Conservation (phyloP, 164 flowering plant species). For the Taxillus chinensis region DNA sequence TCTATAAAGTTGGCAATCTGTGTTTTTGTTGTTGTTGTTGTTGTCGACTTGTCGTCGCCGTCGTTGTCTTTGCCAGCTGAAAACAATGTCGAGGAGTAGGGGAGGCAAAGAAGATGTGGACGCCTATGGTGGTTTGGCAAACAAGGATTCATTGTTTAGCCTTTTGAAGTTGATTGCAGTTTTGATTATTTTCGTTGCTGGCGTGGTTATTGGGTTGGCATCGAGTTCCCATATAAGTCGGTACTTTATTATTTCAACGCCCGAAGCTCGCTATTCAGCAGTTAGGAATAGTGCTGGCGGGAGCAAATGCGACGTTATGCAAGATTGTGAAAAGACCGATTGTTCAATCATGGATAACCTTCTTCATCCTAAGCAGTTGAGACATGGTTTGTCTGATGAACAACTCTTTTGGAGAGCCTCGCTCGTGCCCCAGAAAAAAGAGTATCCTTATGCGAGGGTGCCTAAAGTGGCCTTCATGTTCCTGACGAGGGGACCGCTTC, state of each 20-base stretch:
- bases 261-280: neutral
- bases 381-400: conserved; percentile 32
- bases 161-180: conserved; percentile 25
- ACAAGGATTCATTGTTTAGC: conserved; percentile 19
- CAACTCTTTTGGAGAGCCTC: conserved; percentile 65
- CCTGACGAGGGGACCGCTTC: conserved; percentile 53
- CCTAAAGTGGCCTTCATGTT: conserved; percentile 62
- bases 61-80: no score
- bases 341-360: conserved; percentile 26
- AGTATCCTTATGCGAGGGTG: conserved; percentile 34
- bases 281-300: no score
- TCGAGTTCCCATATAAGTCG: conserved; percentile 36
- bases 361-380: conserved; percentile 25
- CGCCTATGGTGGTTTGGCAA: neutral
- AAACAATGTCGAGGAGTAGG: conserved; percentile 15
- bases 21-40: no score
- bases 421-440: conserved; percentile 30
- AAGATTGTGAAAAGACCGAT: conserved; percentile 13
- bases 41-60: no score
- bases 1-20: no score
- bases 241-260: neutral
- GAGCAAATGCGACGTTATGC: no score
- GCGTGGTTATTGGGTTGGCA: conserved; percentile 40
- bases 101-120: conserved; percentile 17
- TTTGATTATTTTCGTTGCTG: conserved; percentile 44